Base-by-base conservation (phyloP, 768 basidiomycete species). In the Termitomyces sp. region DNA sequence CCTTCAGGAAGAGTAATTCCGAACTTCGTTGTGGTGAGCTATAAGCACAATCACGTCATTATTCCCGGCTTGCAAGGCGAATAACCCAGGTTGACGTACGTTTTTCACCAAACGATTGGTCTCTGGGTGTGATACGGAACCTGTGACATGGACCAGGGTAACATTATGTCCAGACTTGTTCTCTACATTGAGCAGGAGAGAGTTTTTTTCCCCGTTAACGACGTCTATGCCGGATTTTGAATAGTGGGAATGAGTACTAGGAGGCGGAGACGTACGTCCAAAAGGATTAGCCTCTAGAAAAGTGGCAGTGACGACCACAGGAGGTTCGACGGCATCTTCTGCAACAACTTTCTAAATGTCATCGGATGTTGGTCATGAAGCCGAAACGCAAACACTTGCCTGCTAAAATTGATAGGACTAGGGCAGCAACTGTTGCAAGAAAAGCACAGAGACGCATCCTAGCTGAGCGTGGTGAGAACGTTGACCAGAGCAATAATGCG, bases 201-300 rank as follows among this genome's bases (percentile, higher is more conserved):
- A 73, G 67, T 92, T 94, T 66, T 80, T 83, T 76, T 91, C 88
- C 58, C 91, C 91, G 63, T 94, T 94, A 32, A 92, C 84, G 49
- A 93, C 75, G 58, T 92, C 91, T 93, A 65, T n/a, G 60, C 50
- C 41, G 49, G 62, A 65, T 57, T 57, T 64, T 51, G 59, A 26
- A 49, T 53, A 52, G 20, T 20, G 32, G 41, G 37, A 44, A 12
- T 24, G 36, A 27, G 47, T 39, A 29, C 16, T 44, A 42, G 29
- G 50, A 27, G 27, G 61, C 43, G 13, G 56, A 36, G 29, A 80
- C 90, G 61, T 69, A 91, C 90, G 88, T 64, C 85, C 86, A 64
- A 92, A 90, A 1, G 83, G 79, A 65, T 92, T 92, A 49, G 76
- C 75, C 61, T 90, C 86, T 16, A 84, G 82, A 69, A 91, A 92